Evolutionary conservation across 352 stramenopile genomes (phyloP).

Genomic region (Phytophthora uliginosa): DNA sequence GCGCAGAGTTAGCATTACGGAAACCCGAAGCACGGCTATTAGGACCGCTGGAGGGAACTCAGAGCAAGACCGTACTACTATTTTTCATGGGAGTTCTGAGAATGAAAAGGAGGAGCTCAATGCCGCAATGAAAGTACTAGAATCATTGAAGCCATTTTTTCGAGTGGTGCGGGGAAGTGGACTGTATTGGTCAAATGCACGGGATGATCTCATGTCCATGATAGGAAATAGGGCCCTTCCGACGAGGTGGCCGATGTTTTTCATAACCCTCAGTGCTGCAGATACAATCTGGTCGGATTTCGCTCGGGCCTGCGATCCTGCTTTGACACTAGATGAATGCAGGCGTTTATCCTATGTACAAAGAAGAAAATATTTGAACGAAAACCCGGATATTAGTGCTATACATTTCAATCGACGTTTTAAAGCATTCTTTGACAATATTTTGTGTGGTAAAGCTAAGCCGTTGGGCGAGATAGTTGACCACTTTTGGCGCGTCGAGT

Average conservation of each 20-base stretch:
- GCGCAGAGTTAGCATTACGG: background rate
- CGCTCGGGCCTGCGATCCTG: constrained; percentile 23
- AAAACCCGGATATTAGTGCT: constrained; percentile 2
- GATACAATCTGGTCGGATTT: constrained; percentile 43
- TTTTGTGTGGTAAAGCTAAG: background rate
- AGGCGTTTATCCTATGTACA: background rate
- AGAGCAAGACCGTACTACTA: background rate
- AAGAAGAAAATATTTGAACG: constrained; percentile 5
- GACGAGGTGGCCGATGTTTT: constrained; percentile 28
- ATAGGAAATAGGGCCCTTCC: constrained; percentile 20
- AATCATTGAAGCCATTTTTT: constrained; percentile 20
- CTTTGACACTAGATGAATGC: background rate
- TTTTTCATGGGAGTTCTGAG: background rate
- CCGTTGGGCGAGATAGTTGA: constrained; percentile 26
- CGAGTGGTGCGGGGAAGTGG: constrained; percentile 12
- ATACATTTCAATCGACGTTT: constrained; percentile 34
- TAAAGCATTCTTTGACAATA: constrained; percentile 25
- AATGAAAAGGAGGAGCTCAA: background rate
- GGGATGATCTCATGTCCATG: constrained; percentile 30
- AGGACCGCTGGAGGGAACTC: background rate
- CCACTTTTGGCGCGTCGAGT: constrained; percentile 26
- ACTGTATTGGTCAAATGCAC: constrained; percentile 17
- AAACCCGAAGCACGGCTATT: too few relatives aligned
- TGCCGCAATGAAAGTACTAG: constrained; percentile 1
- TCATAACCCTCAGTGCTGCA: constrained; percentile 39